Percentiles rank a stretch among this genome's conserved stretches.
Conservation (phyloP, 2,329 filamentous ascomycete species). For the Pseudocercospora ulei region DNA sequence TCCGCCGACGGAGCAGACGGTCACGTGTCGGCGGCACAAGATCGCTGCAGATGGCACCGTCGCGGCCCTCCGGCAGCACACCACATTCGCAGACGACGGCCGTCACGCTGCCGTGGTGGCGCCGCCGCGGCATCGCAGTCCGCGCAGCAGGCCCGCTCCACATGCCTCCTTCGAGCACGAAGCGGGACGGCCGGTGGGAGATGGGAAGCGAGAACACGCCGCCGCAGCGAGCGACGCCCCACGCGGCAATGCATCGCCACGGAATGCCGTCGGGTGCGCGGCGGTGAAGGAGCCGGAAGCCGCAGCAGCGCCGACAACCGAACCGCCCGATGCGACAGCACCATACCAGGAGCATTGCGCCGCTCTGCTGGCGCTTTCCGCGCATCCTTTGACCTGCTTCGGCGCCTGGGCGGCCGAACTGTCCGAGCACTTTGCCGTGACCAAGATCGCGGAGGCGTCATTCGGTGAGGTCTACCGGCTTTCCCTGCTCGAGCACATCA, state of each 20-base stretch:
- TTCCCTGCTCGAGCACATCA: constrained; percentile 32
- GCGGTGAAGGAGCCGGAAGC: background rate
- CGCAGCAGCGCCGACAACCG: too few relatives aligned
- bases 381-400: constrained; percentile 35
- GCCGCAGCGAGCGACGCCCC: too few relatives aligned
- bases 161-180: too few relatives aligned
- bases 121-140: too few relatives aligned
- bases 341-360: constrained; percentile 26
- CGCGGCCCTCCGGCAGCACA: constrained; percentile 10
- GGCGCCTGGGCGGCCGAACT: constrained; percentile 38
- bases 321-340: constrained; percentile 5
- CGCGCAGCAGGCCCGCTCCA: too few relatives aligned
- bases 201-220: too few relatives aligned
- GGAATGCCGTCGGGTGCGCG: too few relatives aligned
- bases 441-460: constrained; percentile 57
- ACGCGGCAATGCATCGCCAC: too few relatives aligned
- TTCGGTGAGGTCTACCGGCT: constrained; percentile 58
- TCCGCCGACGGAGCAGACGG: background rate
- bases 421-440: constrained; percentile 42
- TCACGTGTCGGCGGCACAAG: constrained; percentile 6
- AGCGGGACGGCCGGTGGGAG: too few relatives aligned
- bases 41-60: constrained; percentile 9
- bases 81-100: constrained; percentile 12
- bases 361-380: constrained; percentile 27
- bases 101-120: too few relatives aligned